Evolutionary conservation across 2,329 filamentous ascomycete species (phyloP), one percentile per base, ranked within the genome.

Genomic region (Albophoma yamanashiensis): DNA sequence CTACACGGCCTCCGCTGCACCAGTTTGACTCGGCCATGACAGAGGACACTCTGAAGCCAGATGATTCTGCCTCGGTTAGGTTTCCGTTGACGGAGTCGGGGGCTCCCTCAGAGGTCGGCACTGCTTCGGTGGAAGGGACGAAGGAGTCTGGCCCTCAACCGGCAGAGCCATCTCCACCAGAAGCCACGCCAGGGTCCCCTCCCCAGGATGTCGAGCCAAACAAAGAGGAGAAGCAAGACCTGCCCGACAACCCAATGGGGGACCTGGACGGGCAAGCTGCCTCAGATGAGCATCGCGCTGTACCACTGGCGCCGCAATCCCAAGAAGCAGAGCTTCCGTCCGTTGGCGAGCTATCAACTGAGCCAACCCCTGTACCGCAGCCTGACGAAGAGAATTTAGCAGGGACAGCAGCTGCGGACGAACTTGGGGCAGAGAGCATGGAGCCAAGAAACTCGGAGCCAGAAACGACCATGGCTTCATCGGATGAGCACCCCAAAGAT

Each of bases 171-270:
- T 59, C 63, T 22, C 34, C 52, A 11, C 45, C 56, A n/a, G 67
- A 65, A 12, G 60, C 64, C 14, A 64, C 64, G 17, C 52, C 66
- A 4, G 66, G 34, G 9, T 63, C 69, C 1, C 63, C 73, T 17
- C 43, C 39, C 8, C 57, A 39, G 22, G 47, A 38, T 36, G 20
- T 40, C 12, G 70, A 71, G 22, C 34, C 60, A 3, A 39, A 57
- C 11, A 70, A 70, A 39, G 67, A 72, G 2, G 73, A 75, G 17
- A 75, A 76, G 34, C 71, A 75, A 9, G 77, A 80, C 64, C 59
- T 80, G 42, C 72, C 80, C 27, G 75, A 73, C n/a, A 75, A 73
- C n/a, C 66, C 79, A 1, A 74, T 80, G 64, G 72, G 76, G 1
- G 78, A 76, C 40, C 70, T 80, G 42, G 74, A 79, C 60, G 72